phyloP scores from a whole-genome alignment of 805 yeast species.

The Wickerhamiella occidentalis region DNA sequence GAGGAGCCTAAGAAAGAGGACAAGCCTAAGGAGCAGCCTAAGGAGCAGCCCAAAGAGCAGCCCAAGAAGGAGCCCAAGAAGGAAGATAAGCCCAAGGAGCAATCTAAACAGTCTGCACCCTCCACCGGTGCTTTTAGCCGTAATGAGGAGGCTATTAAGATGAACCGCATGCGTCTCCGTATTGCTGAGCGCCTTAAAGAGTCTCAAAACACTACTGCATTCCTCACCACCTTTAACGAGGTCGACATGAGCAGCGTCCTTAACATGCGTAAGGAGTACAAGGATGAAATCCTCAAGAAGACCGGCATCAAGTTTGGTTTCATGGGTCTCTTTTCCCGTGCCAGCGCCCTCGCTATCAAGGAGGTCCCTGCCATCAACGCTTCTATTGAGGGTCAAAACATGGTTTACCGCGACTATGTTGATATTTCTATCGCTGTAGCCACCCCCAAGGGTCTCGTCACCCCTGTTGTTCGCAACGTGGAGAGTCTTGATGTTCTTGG shows the following conservation, averaged over 20 bases:
- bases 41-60: conserved; percentile 26
- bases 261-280: conserved; percentile 91
- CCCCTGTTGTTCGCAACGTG: conserved; percentile 95
- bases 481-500: conserved; percentile 81
- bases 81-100: conserved; percentile 18
- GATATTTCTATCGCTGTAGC: conserved; percentile 97
- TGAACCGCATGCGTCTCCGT: conserved; percentile 99
- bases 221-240: conserved; percentile 95
- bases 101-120: conserved; percentile 21
- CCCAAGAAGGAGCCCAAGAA: conserved; percentile 23
- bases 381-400: conserved; percentile 59
- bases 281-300: conserved; percentile 89
- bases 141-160: conserved; percentile 82
- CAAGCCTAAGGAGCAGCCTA: conserved; percentile 23
- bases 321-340: conserved; percentile 97
- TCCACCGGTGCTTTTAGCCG: conserved; percentile 50
- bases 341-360: conserved; percentile 82
- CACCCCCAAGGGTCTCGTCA: conserved; percentile 97
- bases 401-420: conserved; percentile 91
- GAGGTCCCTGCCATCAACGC: conserved; percentile 93
- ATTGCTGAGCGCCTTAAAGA: conserved; percentile 98
- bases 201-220: conserved; percentile 97
- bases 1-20: conserved; percentile 27
- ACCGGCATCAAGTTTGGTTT: conserved; percentile 93
- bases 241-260: conserved; percentile 88